Conservation (phyloP, 1,284 basidiomycete genomes). For the Tetrapyrgos nigripes region DNA sequence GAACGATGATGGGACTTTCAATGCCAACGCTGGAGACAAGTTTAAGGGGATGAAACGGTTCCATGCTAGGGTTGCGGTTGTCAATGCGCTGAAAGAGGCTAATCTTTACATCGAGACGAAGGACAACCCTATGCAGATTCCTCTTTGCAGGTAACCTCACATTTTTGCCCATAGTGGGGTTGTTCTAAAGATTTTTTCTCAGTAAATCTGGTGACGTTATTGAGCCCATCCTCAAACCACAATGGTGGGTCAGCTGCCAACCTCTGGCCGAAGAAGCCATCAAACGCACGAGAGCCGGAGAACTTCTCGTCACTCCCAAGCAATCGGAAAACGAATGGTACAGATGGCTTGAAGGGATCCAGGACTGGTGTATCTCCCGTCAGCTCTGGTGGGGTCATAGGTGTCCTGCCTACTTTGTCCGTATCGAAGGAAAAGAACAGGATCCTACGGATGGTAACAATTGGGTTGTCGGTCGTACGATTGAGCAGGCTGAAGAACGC, state of each 20-base stretch:
- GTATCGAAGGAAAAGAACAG: constrained; percentile 80
- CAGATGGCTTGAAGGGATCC: constrained; percentile 94
- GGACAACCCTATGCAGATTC: constrained; percentile 96
- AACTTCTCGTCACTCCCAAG: constrained; percentile 85
- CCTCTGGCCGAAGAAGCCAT: constrained; percentile 92
- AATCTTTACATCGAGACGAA: constrained; percentile 92
- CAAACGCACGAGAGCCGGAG: constrained; percentile 88
- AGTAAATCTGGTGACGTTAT: constrained; percentile 97
- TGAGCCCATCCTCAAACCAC: constrained; percentile 95
- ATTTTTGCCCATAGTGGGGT: not conserved
- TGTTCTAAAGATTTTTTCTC: constrained; percentile 4
- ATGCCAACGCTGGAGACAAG: constrained; percentile 84
- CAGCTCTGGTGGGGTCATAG: constrained; percentile 99
- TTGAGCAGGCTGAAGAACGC: constrained; percentile 83
- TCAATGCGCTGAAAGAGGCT: constrained; percentile 86
- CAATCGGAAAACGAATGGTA: constrained; percentile 95
- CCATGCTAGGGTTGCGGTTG: constrained; percentile 88
- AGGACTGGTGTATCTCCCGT: constrained; percentile 99
- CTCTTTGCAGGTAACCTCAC: constrained; percentile 76
- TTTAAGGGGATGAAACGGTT: constrained; percentile 98
- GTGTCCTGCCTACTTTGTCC: constrained; percentile 93
- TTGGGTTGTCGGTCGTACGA: constrained; percentile 91
- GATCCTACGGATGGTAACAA: constrained; percentile 76
- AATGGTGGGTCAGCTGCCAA: constrained; percentile 99
- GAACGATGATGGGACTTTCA: constrained; percentile 98